phyloP scores from a whole-genome alignment of 768 basidiomycete genomes.

The Auricularia cornea region DNA sequence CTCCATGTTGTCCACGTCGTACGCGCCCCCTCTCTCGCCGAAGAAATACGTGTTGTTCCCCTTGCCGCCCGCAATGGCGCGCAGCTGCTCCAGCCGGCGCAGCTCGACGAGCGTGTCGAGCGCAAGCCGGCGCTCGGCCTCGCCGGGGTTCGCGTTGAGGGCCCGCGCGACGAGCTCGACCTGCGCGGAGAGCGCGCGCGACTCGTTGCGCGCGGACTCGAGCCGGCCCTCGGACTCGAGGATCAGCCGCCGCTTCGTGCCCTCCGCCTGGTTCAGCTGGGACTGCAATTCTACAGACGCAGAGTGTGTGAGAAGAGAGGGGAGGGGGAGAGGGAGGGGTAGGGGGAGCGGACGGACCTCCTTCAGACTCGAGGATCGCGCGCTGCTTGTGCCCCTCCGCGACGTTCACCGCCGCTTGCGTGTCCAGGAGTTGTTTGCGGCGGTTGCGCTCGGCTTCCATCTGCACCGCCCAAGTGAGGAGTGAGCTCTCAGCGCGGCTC shows the following conservation, averaged over 20 bases:
- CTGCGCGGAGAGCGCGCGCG: conserved; percentile 40
- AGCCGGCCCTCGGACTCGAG: conserved; percentile 44
- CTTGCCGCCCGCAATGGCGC: conserved; percentile 40
- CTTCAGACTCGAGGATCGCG: conserved; percentile 48
- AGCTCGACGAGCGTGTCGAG: conserved; percentile 39
- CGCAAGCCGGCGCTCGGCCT: conserved; percentile 30
- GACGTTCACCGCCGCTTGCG: conserved; percentile 49
- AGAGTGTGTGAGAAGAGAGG: not conserved
- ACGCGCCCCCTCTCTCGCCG: too few relatives aligned
- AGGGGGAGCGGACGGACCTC: conserved; percentile 33
- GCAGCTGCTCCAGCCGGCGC: conserved; percentile 42
- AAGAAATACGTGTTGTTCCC: conserved; percentile 54
- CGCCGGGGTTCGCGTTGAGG: conserved; percentile 23
- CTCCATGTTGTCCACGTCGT: conserved; percentile 42
- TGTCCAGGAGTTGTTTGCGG: conserved; percentile 48
- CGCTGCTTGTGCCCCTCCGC: conserved; percentile 52
- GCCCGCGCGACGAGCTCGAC: conserved; percentile 38
- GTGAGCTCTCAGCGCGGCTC: too few relatives aligned
- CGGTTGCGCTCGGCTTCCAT: conserved; percentile 53
- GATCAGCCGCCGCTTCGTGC: conserved; percentile 40
- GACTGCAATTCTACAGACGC: conserved; percentile 28
- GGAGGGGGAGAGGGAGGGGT: too few relatives aligned
- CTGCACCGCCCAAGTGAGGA: not conserved
- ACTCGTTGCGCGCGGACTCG: conserved; percentile 38
- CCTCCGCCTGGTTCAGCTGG: conserved; percentile 48